Evolutionary conservation across 169 alveolate genomes (phyloP).

Genomic region (Babesia ovata): DNA sequence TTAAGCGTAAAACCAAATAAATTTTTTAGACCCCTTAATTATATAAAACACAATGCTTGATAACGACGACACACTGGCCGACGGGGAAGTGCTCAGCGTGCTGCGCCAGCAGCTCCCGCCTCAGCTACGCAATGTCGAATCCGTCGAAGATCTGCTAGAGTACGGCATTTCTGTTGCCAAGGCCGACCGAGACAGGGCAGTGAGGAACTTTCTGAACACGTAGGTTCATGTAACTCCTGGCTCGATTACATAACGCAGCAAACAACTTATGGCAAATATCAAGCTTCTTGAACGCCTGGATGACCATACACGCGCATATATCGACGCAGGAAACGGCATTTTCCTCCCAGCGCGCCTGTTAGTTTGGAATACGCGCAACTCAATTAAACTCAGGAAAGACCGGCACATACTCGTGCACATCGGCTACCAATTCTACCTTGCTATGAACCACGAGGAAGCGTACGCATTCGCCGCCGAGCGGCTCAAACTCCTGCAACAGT

Average conservation of each 20-base stretch:
- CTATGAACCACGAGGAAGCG: conserved; percentile 74
- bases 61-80: conserved; percentile 8
- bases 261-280: conserved; percentile 23
- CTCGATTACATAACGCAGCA: background rate
- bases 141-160: conserved; percentile 31
- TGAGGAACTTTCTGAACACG: conserved; percentile 11
- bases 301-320: conserved; percentile 12
- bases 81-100: conserved; percentile 21
- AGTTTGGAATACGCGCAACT: background rate
- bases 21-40: background rate
- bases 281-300: conserved; percentile 16
- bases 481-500: conserved; percentile 63
- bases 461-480: conserved; percentile 46
- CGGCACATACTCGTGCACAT: conserved; percentile 61
- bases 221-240: background rate
- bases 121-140: conserved; percentile 12
- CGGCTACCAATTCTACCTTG: conserved; percentile 74
- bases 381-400: conserved; percentile 7
- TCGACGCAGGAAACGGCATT: conserved; percentile 27
- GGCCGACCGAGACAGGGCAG: conserved; percentile 34
- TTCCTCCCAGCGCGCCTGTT: conserved; percentile 41
- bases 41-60: background rate
- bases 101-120: conserved; percentile 45
- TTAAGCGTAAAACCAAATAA: conserved; percentile 28
- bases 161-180: conserved; percentile 25